Percentiles rank a stretch among this genome's conserved stretches.
Conservation (phyloP, 208 protist genomes). For the Trypanosomatidae sp. region DNA sequence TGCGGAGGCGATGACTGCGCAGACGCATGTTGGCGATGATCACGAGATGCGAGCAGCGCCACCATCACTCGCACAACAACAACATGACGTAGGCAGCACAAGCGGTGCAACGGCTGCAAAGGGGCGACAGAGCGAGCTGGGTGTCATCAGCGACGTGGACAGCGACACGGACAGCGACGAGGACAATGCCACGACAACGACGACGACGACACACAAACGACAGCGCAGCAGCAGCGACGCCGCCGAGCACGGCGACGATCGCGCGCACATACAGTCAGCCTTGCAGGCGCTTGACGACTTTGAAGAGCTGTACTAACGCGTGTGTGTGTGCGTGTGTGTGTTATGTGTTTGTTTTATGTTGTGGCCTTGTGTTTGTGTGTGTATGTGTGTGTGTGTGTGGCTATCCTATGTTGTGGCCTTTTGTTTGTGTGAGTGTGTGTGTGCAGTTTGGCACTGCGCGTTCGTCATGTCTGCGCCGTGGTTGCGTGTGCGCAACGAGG, state of each 20-base stretch:
- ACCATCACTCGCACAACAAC: neutral
- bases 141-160: conserved; percentile 15
- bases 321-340: too few relatives aligned
- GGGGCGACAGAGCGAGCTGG: conserved; percentile 2
- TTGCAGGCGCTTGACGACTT: conserved; percentile 79
- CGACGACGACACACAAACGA: too few relatives aligned
- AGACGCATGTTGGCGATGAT: neutral
- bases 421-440: conserved; percentile 1
- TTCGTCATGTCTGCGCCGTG: conserved; percentile 1
- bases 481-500: conserved; percentile 30
- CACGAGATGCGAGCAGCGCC: neutral
- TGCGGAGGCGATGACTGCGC: too few relatives aligned
- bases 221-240: conserved; percentile 2
- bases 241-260: conserved; percentile 13
- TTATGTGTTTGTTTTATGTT: neutral
- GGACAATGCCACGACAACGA: neutral
- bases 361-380: neutral
- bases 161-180: conserved; percentile 11
- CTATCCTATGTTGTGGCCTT: neutral
- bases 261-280: conserved; percentile 50
- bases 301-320: conserved; percentile 42
- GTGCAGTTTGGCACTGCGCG: neutral
- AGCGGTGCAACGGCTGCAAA: neutral
- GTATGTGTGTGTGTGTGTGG: too few relatives aligned
- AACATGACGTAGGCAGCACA: neutral